Evolutionary conservation across 768 basidiomycete genomes (phyloP), one percentile per base, ranked within the genome.

Genomic region (Suillus subluteus): DNA sequence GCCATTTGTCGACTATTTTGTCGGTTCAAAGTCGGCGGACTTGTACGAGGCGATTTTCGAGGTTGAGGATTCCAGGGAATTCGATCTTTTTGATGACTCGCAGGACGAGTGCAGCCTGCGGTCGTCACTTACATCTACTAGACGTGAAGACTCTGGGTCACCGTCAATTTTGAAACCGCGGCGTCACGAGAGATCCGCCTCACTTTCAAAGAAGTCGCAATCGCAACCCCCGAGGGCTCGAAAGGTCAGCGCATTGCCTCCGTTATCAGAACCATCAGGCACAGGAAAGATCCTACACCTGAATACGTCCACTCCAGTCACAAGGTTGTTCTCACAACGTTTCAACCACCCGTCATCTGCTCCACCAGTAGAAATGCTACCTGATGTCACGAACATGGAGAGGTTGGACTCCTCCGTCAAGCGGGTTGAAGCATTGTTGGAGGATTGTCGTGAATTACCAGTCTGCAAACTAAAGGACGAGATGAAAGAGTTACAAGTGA

Each of bases 31-130:
- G 18, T 82, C 87, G 18, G 85, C 82, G 62, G 87, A 91, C 66
- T 71, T 95, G 21, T 90, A 90, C 71, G 91, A 91, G 62, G 91
- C 91, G 2, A 91, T 95, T 52, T 94, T 95, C 71, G 90, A 91
- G 64, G 85, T 91, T 2, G 89, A 92, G 35, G 73, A 84, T 26
- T 79, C 78, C 26, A 74, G 76, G 37, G 77, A 87, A 11, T 76
- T 79, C 23, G 84, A 82, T 48, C 78, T 87, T 35, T 88, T 90
- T 69, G 78, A 77, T 5, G 84, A 84, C 15, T 80, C 76, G 7
- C 87, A 86, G 44, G 87, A 85, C 4, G 68, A 68, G 16, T 67
- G 30, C 4, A 68, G 64, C 12, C 37, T 55, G 46, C 55, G 44
- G 13, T 72, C 75, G 21, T 55, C 66, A 35, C 54, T 65, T 12